phyloP scores from a whole-genome alignment of 179 eudicot genomes.

The Carnegiea gigantea region DNA sequence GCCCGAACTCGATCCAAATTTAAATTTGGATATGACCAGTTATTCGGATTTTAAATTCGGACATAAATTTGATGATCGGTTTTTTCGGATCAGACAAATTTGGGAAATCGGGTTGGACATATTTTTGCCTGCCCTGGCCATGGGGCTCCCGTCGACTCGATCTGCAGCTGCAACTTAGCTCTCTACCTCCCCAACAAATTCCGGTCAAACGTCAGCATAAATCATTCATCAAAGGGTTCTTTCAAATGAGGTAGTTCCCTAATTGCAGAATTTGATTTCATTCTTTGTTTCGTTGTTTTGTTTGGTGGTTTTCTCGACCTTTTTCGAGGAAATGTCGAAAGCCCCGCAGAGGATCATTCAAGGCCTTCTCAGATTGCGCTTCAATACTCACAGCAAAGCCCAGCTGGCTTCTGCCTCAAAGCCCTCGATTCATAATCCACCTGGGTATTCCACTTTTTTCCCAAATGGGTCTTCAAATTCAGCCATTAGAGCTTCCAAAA shows the following conservation, averaged over 20 bases:
- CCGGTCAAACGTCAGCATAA: not conserved
- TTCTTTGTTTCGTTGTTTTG: not conserved
- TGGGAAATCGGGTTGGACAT: too few species aligned
- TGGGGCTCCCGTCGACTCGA: conserved; percentile 6
- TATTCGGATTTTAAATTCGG: too few species aligned
- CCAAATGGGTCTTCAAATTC: conserved; percentile 31
- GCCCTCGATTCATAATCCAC: conserved; percentile 22
- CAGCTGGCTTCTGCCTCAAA: conserved; percentile 24
- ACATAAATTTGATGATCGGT: too few species aligned
- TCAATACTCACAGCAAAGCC: conserved; percentile 22
- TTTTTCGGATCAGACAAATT: too few species aligned
- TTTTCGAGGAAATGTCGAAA: conserved; percentile 39
- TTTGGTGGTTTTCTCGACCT: too few species aligned
- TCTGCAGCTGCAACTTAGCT: not conserved
- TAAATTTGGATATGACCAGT: too few species aligned
- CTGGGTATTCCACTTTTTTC: conserved; percentile 26
- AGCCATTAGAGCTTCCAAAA: conserved; percentile 26
- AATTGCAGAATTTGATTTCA: not conserved
- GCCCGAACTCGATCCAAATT: too few species aligned
- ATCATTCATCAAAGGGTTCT: not conserved
- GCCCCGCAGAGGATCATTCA: conserved; percentile 33
- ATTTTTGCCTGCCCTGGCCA: too few species aligned
- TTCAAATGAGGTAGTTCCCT: conserved; percentile 16
- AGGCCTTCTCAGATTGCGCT: conserved; percentile 35
- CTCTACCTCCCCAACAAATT: conserved; percentile 1